These are phyloP conservation scores for Dendrostoma leiphaemia DNA, from an alignment of 2,329 filamentous ascomycete genomes.

Conservation along the genomic window DNA sequence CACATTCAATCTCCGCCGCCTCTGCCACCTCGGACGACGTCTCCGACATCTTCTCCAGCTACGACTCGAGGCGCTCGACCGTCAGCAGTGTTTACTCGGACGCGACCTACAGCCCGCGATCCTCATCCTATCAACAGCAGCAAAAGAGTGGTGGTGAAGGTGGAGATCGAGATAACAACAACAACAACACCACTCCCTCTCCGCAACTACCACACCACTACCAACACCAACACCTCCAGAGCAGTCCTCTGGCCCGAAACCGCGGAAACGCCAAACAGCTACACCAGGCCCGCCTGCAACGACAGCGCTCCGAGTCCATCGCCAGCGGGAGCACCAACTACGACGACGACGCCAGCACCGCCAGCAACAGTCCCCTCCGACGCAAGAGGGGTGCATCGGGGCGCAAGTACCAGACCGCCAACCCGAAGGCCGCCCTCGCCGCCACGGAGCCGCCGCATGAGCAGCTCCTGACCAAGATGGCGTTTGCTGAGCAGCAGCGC, in stretches of 20 bases:
- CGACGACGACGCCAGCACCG: slow-evolving; percentile 25
- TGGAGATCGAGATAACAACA: no score
- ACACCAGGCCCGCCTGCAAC: slow-evolving; percentile 48
- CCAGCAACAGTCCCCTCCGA: slow-evolving; percentile 21
- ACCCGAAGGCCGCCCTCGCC: slow-evolving; percentile 31
- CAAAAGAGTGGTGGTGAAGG: no score
- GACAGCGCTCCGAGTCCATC: slow-evolving; percentile 22
- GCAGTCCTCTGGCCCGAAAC: slow-evolving; percentile 30
- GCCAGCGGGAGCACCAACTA: slow-evolving; percentile 32
- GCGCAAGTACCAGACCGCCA: slow-evolving; percentile 25
- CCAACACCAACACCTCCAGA: slow-evolving; percentile 10
- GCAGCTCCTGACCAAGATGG: slow-evolving; percentile 57
- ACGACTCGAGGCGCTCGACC: slow-evolving; percentile 30
- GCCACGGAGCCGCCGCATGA: slow-evolving; percentile 47
- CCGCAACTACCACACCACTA: background rate
- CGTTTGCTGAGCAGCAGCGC: slow-evolving; percentile 61
- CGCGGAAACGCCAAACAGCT: slow-evolving; percentile 47
- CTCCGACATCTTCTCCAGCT: slow-evolving; percentile 23
- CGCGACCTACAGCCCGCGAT: background rate
- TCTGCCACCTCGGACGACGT: slow-evolving; percentile 27
- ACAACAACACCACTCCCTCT: background rate
- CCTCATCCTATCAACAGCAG: background rate
- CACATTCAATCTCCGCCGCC: slow-evolving; percentile 20
- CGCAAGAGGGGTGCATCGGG: slow-evolving; percentile 18
- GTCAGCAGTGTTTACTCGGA: slow-evolving; percentile 27